Evolutionary conservation across 2,329 filamentous ascomycete species (phyloP), one percentile per base, ranked within the genome.

Genomic region (Aspergillus uvarum): DNA sequence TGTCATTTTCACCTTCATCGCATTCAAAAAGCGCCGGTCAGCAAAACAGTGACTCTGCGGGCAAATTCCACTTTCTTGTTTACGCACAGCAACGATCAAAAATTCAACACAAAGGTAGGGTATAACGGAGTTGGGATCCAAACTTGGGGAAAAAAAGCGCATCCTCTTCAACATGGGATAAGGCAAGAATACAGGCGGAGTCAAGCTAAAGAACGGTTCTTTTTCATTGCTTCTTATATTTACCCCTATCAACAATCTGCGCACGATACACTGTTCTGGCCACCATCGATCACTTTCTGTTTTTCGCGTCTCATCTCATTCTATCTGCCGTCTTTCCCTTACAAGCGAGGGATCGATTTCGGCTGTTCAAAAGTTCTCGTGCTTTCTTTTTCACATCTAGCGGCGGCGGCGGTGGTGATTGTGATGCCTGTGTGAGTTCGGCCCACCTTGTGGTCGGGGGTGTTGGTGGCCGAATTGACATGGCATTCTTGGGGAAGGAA

Each of bases 131-230:
- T 70, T 70, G 56, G 65, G 62, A 59, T 63, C 47, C 32, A 49
- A 51, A 56, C 32, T 54, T 50, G 56, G 8, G 32, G 6, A 16
- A 29, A 31, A 60, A 65, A 64, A 63, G 61, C 59, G 58, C 58
- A 66, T 63, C 64, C 65, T 65, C 58, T 72, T 70, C 69, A 70
- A 72, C 68, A 68, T 60, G 67, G 69, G 66, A 68, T 68, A 64
- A 53, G 55, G 54, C 49, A 47, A 31, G 62, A 66, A 51, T 64
- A 51, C 32, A 54, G 62, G 48, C 61, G 56, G 38, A 44, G 38
- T 44, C 16, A 12, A 44, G 38, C n/a, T 16, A 44, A 6, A 44
- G 16, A 44, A n/a, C 4, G 38, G 38, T 8, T 19, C 32, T 58
- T 51, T 48, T 56, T 47, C 49, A 51, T 62, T 52, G 58, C 61